Conservation (phyloP, 202 grass and related monocot species). For the Brachypodium distachyon region DNA sequence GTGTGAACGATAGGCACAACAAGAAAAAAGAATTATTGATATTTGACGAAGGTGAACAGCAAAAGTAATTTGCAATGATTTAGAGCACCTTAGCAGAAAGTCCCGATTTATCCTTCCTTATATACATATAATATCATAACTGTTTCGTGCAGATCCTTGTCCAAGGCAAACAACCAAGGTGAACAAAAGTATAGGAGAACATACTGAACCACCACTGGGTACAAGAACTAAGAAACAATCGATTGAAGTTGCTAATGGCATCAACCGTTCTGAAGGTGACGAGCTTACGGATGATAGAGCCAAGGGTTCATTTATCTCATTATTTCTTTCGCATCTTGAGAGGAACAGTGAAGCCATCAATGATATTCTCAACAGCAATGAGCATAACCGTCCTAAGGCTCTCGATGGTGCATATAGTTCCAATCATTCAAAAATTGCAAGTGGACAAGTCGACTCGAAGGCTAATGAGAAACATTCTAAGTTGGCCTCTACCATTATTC, state of each 20-base stretch:
- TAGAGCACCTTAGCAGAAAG: neutral
- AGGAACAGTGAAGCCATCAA: slow-evolving; percentile 55
- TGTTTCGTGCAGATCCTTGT: slow-evolving; percentile 32
- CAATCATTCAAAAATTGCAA: slow-evolving; percentile 28
- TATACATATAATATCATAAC: slow-evolving; percentile 17
- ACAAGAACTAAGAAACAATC: slow-evolving; percentile 22
- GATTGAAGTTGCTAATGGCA: slow-evolving; percentile 27
- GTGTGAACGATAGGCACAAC: neutral
- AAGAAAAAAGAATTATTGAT: slow-evolving; percentile 2
- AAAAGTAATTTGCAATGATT: neutral
- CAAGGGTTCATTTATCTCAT: slow-evolving; percentile 80
- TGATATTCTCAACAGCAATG: slow-evolving; percentile 63
- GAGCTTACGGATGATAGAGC: slow-evolving; percentile 34
- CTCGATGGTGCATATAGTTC: slow-evolving; percentile 30
- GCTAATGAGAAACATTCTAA: slow-evolving; percentile 19
- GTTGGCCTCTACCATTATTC: slow-evolving; percentile 6
- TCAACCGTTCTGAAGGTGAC: slow-evolving; percentile 32
- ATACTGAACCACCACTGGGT: slow-evolving; percentile 15
- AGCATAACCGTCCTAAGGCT: slow-evolving; percentile 40
- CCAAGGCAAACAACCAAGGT: slow-evolving; percentile 38
- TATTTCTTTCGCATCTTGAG: slow-evolving; percentile 99
- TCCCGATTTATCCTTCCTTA: neutral
- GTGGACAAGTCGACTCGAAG: slow-evolving; percentile 18
- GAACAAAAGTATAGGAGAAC: slow-evolving; percentile 32
- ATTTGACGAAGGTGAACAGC: neutral